Base-by-base conservation (phyloP, 805 yeast genomes). In the Candida sanyiensis region DNA sequence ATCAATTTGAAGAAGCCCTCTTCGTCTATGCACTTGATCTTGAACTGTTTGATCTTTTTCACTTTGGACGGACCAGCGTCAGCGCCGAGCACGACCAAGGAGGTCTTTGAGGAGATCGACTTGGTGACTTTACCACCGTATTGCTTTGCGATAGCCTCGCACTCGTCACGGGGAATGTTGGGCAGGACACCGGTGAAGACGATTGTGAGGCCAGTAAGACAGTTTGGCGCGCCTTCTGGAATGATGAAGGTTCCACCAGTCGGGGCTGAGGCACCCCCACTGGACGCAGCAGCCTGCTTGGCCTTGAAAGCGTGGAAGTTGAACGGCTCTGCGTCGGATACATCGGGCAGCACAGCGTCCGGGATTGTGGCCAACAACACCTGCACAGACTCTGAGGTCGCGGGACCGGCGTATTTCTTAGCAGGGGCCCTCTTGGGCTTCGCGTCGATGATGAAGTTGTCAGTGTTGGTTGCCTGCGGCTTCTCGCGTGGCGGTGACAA, bases 41-140 rank as follows among this genome's bases (percentile, higher is more conserved):
- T 72, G 47, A 80, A 66, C 37, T 77, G 74, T 51, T 76, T 80
- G 48, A 94, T 90, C 53, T 80, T 85, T 51, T 76, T 75, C 30
- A 93, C 77, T 60, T 93, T 93, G n/a, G 87, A 78, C 3, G 97
- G 97, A 1, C 98, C 98, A 3, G 98, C 97, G 49, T 93, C 97
- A 37, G 73, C 87, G 7, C 98, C 98, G 22, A 93, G 69, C 2
- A 93, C 97, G 2, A 90, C 95, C 33, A 88, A 68, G 18, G 87
- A 75, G 1, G 98, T 93, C 52, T 82, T 85, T 9, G 86, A 77
- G 40, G 93, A 83, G 19, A 90, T 81, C 0, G 95, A 75, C 50
- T 85, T 78, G 5, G 94, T 85, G 13, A 90, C 95, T 51, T 80
- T 80, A 4, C 96, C 98, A 12, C 98, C 98, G 53, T 90, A 87